phyloP scores from a whole-genome alignment of 2,329 filamentous ascomycete species.

The Akanthomyces uredinophilus region DNA sequence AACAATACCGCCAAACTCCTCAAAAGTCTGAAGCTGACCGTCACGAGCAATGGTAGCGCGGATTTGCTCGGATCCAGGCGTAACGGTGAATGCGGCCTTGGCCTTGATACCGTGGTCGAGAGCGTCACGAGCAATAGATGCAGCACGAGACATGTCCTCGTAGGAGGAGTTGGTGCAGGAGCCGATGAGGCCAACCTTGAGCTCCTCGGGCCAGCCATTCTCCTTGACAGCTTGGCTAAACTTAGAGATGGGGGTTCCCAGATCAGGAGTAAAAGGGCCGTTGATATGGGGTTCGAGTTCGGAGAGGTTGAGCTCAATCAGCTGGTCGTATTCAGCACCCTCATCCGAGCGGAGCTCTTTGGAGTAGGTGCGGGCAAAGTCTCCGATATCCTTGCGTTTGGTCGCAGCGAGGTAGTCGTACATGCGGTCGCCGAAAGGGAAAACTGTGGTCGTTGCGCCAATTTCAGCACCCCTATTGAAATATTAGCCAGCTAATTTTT shows the following conservation, averaged over 20 bases:
- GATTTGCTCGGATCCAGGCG: constrained; percentile 95
- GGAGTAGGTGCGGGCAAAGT: constrained; percentile 80
- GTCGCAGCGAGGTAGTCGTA: constrained; percentile 91
- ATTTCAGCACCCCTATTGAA: constrained; percentile 52
- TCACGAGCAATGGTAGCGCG: constrained; percentile 88
- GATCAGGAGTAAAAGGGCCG: constrained; percentile 96
- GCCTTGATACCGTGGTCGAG: constrained; percentile 89
- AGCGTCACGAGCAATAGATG: constrained; percentile 86
- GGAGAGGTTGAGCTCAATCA: constrained; percentile 92
- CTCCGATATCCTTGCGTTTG: constrained; percentile 84
- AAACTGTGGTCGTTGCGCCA: constrained; percentile 84
- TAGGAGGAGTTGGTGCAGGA: constrained; percentile 92
- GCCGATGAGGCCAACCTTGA: constrained; percentile 95
- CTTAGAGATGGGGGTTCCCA: constrained; percentile 96
- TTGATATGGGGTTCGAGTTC: constrained; percentile 98
- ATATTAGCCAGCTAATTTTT: too few species aligned
- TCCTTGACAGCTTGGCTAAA: constrained; percentile 91
- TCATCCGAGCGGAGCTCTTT: constrained; percentile 82
- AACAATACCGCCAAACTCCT: constrained; percentile 92
- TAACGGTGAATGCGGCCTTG: constrained; percentile 90
- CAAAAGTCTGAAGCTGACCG: constrained; percentile 87
- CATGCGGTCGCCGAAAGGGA: constrained; percentile 98
- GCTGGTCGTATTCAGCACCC: constrained; percentile 89
- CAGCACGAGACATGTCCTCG: constrained; percentile 89
- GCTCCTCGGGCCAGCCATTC: constrained; percentile 92